Evolutionary conservation across 768 basidiomycete species (phyloP).

Genomic region (Rhodosporidiobolus sp.): DNA sequence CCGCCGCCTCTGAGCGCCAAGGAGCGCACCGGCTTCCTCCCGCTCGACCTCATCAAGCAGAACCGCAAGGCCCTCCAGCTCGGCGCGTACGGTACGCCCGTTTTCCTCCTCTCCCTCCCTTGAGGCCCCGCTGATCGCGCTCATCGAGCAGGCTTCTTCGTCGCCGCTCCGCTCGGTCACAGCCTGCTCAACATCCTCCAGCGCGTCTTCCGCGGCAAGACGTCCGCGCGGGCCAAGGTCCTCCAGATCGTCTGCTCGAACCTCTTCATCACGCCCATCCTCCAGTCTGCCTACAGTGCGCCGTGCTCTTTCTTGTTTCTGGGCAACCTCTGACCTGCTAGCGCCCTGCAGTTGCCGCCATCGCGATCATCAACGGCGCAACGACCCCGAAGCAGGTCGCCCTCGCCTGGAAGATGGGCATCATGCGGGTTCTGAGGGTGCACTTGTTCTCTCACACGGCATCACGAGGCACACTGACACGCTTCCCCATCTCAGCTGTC

Average conservation of each 20-base stretch:
- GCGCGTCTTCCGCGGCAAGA: conserved; percentile 71
- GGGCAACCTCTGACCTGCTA: neutral
- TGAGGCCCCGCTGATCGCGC: neutral
- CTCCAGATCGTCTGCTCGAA: conserved; percentile 73
- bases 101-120: neutral
- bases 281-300: conserved; percentile 58
- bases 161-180: conserved; percentile 79
- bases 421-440: conserved; percentile 30
- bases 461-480: neutral
- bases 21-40: conserved; percentile 36
- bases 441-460: neutral
- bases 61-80: conserved; percentile 74
- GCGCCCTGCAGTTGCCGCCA: conserved; percentile 62
- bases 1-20: conserved; percentile 55
- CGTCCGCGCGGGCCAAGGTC: conserved; percentile 61
- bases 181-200: conserved; percentile 69
- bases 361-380: conserved; percentile 81
- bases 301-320: neutral
- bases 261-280: conserved; percentile 71
- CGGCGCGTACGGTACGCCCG: conserved; percentile 50
- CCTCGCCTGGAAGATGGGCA: conserved; percentile 54
- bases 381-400: conserved; percentile 65
- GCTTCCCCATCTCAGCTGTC: conserved; percentile 57
- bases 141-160: conserved; percentile 64
- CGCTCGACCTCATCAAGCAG: conserved; percentile 52